Conservation (phyloP, 805 yeast genomes). For the Kuraishia cidri region DNA sequence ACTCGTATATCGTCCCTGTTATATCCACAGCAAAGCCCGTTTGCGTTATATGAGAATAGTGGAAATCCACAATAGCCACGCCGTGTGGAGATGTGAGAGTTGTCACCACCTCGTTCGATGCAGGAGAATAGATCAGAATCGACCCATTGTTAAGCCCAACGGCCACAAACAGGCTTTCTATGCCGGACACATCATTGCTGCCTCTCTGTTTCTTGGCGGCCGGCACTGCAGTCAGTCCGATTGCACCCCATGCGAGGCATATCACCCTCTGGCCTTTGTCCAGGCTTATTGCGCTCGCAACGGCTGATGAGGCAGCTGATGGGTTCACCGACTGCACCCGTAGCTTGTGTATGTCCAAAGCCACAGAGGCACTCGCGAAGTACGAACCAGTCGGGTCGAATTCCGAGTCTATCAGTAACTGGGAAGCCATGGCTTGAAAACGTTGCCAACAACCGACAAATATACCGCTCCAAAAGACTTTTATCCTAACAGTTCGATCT, state of each 20-base stretch:
- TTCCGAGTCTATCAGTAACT: conserved; percentile 23
- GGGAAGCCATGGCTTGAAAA: background rate
- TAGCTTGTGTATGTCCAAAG: conserved; percentile 64
- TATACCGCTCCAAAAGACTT: no score
- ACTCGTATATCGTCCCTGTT: conserved; percentile 49
- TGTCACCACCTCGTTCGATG: conserved; percentile 44
- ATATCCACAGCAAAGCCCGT: conserved; percentile 54
- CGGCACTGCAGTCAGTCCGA: conserved; percentile 1
- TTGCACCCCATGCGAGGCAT: conserved; percentile 41
- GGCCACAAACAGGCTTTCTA: conserved; percentile 40
- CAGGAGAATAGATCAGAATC: conserved; percentile 59
- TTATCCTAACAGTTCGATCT: no score
- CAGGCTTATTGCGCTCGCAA: conserved; percentile 33
- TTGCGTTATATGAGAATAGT: conserved; percentile 28
- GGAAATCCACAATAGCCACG: conserved; percentile 40
- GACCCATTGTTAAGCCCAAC: conserved; percentile 62
- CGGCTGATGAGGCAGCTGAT: conserved; percentile 22
- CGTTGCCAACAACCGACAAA: no score
- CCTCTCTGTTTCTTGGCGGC: conserved; percentile 17
- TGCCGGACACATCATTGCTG: conserved; percentile 9
- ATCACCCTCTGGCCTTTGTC: conserved; percentile 42
- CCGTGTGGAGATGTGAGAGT: conserved; percentile 39
- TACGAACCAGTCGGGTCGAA: conserved; percentile 59
- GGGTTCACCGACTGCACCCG: conserved; percentile 46
- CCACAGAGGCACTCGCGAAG: conserved; percentile 56